Conservation (phyloP, 371 early-diverging fungal species). For the Furculomyces boomerangus region DNA sequence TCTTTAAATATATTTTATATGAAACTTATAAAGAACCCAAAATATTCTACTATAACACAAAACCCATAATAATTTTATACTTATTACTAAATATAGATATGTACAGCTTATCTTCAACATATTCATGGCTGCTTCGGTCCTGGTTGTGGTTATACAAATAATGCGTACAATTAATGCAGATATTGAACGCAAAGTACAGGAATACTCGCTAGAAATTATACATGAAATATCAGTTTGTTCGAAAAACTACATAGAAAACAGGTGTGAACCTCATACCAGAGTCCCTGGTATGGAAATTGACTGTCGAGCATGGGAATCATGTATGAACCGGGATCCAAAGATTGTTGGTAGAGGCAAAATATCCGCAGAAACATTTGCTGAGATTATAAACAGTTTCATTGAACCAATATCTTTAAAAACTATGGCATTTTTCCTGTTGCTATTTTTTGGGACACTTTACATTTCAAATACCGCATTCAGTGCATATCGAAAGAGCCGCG, state of each 20-base stretch:
- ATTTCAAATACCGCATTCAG: conserved; percentile 26
- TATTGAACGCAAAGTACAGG: conserved; percentile 41
- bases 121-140: conserved; percentile 26
- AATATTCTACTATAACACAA: neutral
- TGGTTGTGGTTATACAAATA: conserved; percentile 36
- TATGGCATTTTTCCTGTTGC: conserved; percentile 29
- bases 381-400: conserved; percentile 56
- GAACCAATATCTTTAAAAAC: conserved; percentile 68
- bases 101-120: conserved; percentile 40
- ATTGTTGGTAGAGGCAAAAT: conserved; percentile 44
- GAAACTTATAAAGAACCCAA: neutral
- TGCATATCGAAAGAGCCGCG: conserved; percentile 18
- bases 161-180: conserved; percentile 43
- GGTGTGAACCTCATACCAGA: conserved; percentile 44
- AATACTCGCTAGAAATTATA: conserved; percentile 35
- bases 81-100: conserved; percentile 17
- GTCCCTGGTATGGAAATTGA: conserved; percentile 59
- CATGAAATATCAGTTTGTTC: conserved; percentile 46
- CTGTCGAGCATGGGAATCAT: conserved; percentile 61
- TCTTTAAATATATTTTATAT: neutral
- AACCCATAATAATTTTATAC: neutral
- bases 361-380: conserved; percentile 62
- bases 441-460: conserved; percentile 22
- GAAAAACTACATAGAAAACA: conserved; percentile 51
- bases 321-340: conserved; percentile 55